Percentiles rank a stretch among this genome's conserved stretches.
Conservation (phyloP, 78 protist species). For the Bodo saltans region DNA sequence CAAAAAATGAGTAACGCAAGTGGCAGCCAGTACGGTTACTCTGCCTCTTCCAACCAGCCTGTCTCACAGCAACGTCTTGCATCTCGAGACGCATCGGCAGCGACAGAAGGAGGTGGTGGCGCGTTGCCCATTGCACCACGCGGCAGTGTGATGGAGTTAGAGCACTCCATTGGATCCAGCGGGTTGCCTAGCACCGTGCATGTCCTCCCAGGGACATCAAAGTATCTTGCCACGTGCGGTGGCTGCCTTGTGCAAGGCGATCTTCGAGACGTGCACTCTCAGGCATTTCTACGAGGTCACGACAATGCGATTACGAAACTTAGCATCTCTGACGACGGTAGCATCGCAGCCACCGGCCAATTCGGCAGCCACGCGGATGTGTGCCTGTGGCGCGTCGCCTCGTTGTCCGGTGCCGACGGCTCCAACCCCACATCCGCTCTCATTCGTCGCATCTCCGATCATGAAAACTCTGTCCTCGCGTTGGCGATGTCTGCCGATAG, state of each 20-base stretch:
- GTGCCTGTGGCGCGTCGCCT: conserved; percentile 5
- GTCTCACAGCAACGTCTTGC: too few relatives aligned
- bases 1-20: too few relatives aligned
- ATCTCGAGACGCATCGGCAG: too few relatives aligned
- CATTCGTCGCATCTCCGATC: conserved; percentile 16
- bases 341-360: background rate
- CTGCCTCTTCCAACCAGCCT: too few relatives aligned
- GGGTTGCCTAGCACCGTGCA: background rate
- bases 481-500: conserved; percentile 2
- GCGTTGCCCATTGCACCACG: too few relatives aligned
- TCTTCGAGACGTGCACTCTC: background rate
- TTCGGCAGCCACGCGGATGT: conserved; percentile 11
- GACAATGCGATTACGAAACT: background rate
- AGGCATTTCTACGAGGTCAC: conserved; percentile 6
- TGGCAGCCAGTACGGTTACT: too few relatives aligned
- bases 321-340: background rate
- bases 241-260: conserved; percentile 10
- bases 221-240: background rate
- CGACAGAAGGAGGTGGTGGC: too few relatives aligned
- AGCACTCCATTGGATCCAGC: conserved; percentile 16
- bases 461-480: conserved; percentile 19
- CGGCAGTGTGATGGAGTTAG: conserved; percentile 27
- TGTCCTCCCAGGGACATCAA: background rate
- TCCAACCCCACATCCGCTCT: too few relatives aligned
- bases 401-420: too few relatives aligned